Evolutionary conservation across 441 rosid species (phyloP).

Genomic region (Pelargonium fulgidum): DNA sequence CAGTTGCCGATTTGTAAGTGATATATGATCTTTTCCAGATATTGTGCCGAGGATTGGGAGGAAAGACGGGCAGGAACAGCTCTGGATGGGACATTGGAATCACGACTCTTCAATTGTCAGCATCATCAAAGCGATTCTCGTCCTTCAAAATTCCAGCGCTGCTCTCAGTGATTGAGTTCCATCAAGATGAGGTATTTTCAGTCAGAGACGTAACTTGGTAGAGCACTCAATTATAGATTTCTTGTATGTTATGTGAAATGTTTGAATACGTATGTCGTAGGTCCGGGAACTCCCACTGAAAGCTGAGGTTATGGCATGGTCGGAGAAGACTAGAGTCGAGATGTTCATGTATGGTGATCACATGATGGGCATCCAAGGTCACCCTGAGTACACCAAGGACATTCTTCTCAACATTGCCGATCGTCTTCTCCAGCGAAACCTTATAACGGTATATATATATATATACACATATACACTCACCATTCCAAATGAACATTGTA

Average conservation of each 20-base stretch:
- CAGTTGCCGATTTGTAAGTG: not conserved
- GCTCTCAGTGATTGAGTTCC: constrained; percentile 50
- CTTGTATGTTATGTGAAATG: too few relatives aligned
- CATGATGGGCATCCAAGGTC: constrained; percentile 73
- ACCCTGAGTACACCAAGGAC: constrained; percentile 61
- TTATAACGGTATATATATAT: constrained; percentile 29
- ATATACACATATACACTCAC: not conserved
- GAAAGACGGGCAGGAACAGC: constrained; percentile 37
- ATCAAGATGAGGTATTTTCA: constrained; percentile 51
- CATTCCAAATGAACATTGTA: not conserved
- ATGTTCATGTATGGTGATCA: constrained; percentile 52
- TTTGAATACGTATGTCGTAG: constrained; percentile 18
- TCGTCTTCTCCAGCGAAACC: constrained; percentile 32
- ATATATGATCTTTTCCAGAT: constrained; percentile 30
- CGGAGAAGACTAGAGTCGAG: constrained; percentile 50
- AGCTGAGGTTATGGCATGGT: constrained; percentile 51
- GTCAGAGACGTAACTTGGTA: not conserved
- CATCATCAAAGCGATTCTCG: constrained; percentile 32
- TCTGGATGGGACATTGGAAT: constrained; percentile 68
- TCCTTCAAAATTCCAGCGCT: constrained; percentile 32
- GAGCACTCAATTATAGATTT: not conserved
- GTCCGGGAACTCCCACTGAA: constrained; percentile 43
- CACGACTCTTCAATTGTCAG: constrained; percentile 32
- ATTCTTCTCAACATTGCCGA: constrained; percentile 47
- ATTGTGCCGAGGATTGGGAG: constrained; percentile 54